Conservation (phyloP, 306 rosid genomes). For the Inga leiocalycina region DNA sequence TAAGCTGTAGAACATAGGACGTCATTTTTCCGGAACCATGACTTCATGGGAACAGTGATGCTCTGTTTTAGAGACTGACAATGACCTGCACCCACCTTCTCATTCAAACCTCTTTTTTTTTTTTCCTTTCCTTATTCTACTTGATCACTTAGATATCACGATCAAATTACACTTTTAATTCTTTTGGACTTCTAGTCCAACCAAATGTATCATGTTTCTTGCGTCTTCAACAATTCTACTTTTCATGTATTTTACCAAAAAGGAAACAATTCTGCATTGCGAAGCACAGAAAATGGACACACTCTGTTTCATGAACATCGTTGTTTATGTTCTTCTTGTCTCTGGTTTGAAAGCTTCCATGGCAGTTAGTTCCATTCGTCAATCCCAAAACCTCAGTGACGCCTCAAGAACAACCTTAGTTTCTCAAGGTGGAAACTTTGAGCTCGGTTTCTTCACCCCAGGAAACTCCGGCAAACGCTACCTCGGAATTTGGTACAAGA, state of each 20-base stretch:
- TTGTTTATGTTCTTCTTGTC: not conserved
- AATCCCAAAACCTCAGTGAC: conserved; percentile 38
- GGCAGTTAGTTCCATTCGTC: conserved; percentile 37
- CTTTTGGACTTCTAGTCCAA: too few relatives aligned
- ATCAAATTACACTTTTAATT: not conserved
- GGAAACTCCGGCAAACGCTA: conserved; percentile 39
- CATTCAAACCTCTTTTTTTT: not conserved
- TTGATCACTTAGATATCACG: not conserved
- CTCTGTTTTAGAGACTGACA: too few relatives aligned
- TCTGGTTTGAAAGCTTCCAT: conserved; percentile 20
- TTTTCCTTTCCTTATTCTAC: not conserved
- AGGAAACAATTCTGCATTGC: not conserved
- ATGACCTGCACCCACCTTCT: not conserved
- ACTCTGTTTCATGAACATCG: not conserved
- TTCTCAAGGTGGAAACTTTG: conserved; percentile 38
- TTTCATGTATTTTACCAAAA: not conserved
- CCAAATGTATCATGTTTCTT: not conserved
- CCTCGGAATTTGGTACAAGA: conserved; percentile 53
- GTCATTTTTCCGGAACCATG: too few relatives aligned
- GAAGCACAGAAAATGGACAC: not conserved
- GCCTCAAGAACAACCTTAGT: conserved; percentile 28
- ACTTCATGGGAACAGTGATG: too few relatives aligned
- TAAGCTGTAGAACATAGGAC: too few relatives aligned
- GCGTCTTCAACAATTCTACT: not conserved
- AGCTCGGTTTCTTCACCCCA: conserved; percentile 54